A percentile compares a stretch with the other conserved stretches of the same genome.
phyloP scores from a whole-genome alignment of 2,329 filamentous ascomycete species.

The Ophiostoma montium region DNA sequence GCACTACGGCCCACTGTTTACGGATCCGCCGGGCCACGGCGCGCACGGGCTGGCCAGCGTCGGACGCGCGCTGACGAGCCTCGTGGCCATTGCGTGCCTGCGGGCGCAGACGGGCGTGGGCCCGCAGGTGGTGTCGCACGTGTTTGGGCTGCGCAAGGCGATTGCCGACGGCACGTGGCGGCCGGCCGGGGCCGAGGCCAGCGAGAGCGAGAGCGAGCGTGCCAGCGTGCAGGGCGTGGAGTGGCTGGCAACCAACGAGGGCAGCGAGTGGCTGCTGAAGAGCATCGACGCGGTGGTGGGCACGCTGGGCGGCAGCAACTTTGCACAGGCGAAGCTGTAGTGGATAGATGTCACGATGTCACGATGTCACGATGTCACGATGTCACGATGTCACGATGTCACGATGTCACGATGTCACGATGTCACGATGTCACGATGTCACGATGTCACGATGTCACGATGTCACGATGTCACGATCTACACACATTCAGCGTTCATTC shows the following conservation, averaged over 20 bases:
- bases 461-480: no score
- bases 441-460: no score
- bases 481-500: no score
- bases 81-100: constrained; percentile 62
- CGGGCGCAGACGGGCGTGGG: constrained; percentile 69
- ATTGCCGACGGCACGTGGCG: constrained; percentile 49
- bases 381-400: no score
- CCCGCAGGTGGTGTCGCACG: constrained; percentile 67
- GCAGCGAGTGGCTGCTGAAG: constrained; percentile 47
- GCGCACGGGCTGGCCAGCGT: constrained; percentile 35
- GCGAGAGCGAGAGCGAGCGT: constrained; percentile 22
- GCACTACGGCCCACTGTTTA: constrained; percentile 61
- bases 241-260: constrained; percentile 53
- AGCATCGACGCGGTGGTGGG: constrained; percentile 46
- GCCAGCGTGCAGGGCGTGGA: constrained; percentile 34
- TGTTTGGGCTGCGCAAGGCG: constrained; percentile 68
- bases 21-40: constrained; percentile 42
- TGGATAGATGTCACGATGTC: no score
- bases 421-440: no score
- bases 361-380: no score
- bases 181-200: constrained; percentile 18
- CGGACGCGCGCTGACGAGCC: constrained; percentile 56
- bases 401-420: no score
- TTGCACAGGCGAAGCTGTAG: constrained; percentile 10
- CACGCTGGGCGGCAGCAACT: constrained; percentile 20